These are phyloP conservation scores for Zygosaccharomyces sapae DNA, from an alignment of 1,139 yeast species.

Conservation along the genomic window DNA sequence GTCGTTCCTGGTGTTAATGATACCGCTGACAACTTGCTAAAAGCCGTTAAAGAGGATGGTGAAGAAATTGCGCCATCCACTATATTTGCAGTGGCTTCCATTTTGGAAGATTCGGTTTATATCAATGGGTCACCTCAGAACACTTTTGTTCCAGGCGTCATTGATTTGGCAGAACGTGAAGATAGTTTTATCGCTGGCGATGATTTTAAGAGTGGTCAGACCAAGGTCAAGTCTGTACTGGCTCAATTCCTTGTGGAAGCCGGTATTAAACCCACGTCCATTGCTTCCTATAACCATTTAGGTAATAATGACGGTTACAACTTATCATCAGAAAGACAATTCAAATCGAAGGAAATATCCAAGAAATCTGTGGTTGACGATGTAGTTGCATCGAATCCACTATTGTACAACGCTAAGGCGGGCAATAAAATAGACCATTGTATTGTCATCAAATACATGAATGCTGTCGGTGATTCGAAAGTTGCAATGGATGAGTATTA, in stretches of 20 bases:
- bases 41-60: slow-evolving; percentile 73
- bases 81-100: slow-evolving; percentile 86
- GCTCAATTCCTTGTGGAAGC: slow-evolving; percentile 97
- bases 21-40: slow-evolving; percentile 73
- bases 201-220: slow-evolving; percentile 96
- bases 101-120: slow-evolving; percentile 81
- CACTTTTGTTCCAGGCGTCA: slow-evolving; percentile 92
- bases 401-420: slow-evolving; percentile 74
- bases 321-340: slow-evolving; percentile 89
- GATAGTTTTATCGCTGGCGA: slow-evolving; percentile 89
- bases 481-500: slow-evolving; percentile 99
- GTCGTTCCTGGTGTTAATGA: slow-evolving; percentile 78
- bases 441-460: slow-evolving; percentile 89
- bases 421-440: slow-evolving; percentile 88
- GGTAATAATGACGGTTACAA: slow-evolving; percentile 97
- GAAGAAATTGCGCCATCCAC: slow-evolving; percentile 88
- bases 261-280: slow-evolving; percentile 90
- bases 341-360: slow-evolving; percentile 91
- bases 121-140: slow-evolving; percentile 97
- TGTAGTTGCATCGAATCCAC: slow-evolving; percentile 82
- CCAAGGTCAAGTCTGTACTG: slow-evolving; percentile 88
- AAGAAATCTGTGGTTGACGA: slow-evolving; percentile 93
- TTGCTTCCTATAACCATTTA: slow-evolving; percentile 92
- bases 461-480: slow-evolving; percentile 94
- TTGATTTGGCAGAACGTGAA: slow-evolving; percentile 80